A percentile compares a stretch with the other conserved stretches of the same genome.
Conservation (phyloP, 1,284 basidiomycete species). For the Porphyrellus sp. region DNA sequence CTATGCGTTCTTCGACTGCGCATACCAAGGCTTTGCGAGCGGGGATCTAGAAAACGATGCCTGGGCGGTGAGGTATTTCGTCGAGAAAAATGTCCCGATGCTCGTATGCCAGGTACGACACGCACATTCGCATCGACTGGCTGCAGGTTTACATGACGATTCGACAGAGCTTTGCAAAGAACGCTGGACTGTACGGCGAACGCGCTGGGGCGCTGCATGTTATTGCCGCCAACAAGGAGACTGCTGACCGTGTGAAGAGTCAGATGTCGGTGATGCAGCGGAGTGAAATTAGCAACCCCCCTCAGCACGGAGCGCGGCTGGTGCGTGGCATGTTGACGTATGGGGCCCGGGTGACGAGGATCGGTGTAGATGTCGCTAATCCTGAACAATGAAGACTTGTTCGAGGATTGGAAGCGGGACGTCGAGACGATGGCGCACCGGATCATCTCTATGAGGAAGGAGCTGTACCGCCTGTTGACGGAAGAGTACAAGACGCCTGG, state of each 20-base stretch:
- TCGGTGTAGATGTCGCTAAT: conserved; percentile 67
- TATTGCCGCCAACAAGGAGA: conserved; percentile 57
- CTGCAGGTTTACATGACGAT: conserved; percentile 12
- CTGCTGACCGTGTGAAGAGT: conserved; percentile 72
- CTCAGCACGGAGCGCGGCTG: conserved; percentile 85
- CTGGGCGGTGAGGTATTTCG: conserved; percentile 77
- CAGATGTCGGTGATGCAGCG: conserved; percentile 87
- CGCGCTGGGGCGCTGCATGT: conserved; percentile 85
- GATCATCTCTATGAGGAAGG: conserved; percentile 86
- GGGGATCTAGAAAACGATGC: conserved; percentile 79
- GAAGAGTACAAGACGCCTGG: conserved; percentile 89
- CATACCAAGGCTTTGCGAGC: conserved; percentile 92
- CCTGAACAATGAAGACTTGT: conserved; percentile 68
- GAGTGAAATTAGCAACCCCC: conserved; percentile 92
- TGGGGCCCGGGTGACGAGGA: neutral
- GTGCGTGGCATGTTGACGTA: conserved; percentile 42
- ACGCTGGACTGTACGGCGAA: conserved; percentile 91
- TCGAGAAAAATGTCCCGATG: conserved; percentile 67
- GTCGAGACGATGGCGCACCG: conserved; percentile 90
- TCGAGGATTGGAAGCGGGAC: conserved; percentile 86
- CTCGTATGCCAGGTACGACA: conserved; percentile 79
- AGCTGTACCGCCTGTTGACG: conserved; percentile 75
- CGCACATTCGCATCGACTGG: neutral
- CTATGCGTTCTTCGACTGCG: conserved; percentile 93
- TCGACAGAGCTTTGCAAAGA: conserved; percentile 89